Evolutionary conservation across 2,329 filamentous ascomycete species (phyloP), one percentile per base, ranked within the genome.

Genomic region (Trichoderma guizhouense): DNA sequence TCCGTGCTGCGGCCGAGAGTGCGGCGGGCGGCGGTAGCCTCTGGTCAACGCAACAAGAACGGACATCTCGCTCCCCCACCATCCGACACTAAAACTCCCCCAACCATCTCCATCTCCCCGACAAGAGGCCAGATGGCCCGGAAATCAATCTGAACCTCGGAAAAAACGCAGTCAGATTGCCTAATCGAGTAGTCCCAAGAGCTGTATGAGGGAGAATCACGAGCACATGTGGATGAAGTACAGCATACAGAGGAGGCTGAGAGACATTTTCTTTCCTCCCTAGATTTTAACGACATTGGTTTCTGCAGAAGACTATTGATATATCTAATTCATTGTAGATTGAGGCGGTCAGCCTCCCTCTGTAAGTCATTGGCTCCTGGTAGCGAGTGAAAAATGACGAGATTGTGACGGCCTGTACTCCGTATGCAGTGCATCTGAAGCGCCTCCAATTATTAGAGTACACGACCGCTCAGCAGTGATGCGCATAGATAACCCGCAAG

Each of bases 101-200:
- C 67, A 61, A 69, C 57, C 67, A 61, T 69, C 67, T 69, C 67
- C 67, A 53, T 62, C 39, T 69, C 57, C 67, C 67, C 67, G 67
- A 69, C 67, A 62, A 69, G 67, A 69, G 67, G 67, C 67, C 67
- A 69, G 57, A 57, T 67, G 64, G 64, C 47, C 64, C 51, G 64
- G 32, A 57, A 39, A 67, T 57, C 18, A 21, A 57, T 53, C 15
- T 30, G 43, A 51, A 39, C 67, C 67, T 69, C 67, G 57, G 67
- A 61, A 53, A 24, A 51, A 2, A n/a, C 57, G 57, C 66, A 36
- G 14, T 2, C 18, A 24, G 14, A 28, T 69, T 69, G 47, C 67
- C 39, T 62, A 62, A 61, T 69, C 36, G 18, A 61, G 36, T n/a
- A 32, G 26, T 24, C 47, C 15, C 30, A 57, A 18, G 9, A 18